Evolutionary conservation across 192 early-diverging fungal species (phyloP).

Genomic region (Umbelopsis vinacea): DNA sequence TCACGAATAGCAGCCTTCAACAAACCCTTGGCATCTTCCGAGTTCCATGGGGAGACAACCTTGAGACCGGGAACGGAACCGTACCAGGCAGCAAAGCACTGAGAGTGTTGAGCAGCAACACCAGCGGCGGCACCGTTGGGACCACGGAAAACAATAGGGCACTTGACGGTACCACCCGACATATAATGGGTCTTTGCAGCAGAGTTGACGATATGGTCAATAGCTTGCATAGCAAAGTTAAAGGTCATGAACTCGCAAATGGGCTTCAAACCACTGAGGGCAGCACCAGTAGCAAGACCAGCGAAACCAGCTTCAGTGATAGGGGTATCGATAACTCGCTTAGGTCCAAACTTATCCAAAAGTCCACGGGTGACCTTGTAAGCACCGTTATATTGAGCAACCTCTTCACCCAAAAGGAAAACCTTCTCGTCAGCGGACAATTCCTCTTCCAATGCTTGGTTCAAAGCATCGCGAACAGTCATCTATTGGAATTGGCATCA

Average conservation of each 20-base stretch:
- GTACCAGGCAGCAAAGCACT: slow-evolving; percentile 98
- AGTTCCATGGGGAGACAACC: slow-evolving; percentile 94
- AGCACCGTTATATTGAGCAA: slow-evolving; percentile 98
- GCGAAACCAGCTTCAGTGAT: slow-evolving; percentile 99
- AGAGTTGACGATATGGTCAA: slow-evolving; percentile 99
- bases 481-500: slow-evolving; percentile 57
- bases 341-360: slow-evolving; percentile 95
- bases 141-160: slow-evolving; percentile 98
- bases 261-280: slow-evolving; percentile 91
- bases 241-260: slow-evolving; percentile 99
- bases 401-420: slow-evolving; percentile 95
- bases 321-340: slow-evolving; percentile 97
- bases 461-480: slow-evolving; percentile 97
- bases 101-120: slow-evolving; percentile 98
- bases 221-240: slow-evolving; percentile 99
- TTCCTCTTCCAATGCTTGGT: slow-evolving; percentile 97
- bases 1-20: slow-evolving; percentile 98
- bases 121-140: slow-evolving; percentile 98
- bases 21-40: slow-evolving; percentile 96
- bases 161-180: slow-evolving; percentile 85
- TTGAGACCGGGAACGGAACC: slow-evolving; percentile 96
- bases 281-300: slow-evolving; percentile 94
- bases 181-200: slow-evolving; percentile 98
- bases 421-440: slow-evolving; percentile 90
- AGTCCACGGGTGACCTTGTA: slow-evolving; percentile 99